Evolutionary conservation across 2,329 filamentous ascomycete species (phyloP).

Genomic region (Fusarium torreyae): DNA sequence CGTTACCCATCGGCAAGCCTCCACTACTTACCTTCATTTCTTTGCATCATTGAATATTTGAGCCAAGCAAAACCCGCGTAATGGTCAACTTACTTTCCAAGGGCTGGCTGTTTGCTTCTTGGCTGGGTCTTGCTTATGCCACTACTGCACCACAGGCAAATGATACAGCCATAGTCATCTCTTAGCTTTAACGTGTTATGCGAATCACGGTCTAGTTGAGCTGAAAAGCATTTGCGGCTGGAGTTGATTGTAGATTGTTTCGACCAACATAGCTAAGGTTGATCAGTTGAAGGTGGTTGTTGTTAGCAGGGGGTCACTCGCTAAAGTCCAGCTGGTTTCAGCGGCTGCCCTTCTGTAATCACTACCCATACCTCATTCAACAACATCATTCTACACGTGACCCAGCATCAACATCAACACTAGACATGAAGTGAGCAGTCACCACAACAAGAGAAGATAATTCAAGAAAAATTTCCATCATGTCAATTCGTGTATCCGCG

Average conservation of each 20-base stretch:
- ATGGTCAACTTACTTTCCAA: neutral
- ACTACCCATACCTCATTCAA: neutral
- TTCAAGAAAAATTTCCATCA: neutral
- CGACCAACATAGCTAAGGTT: neutral
- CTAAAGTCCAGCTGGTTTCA: neutral
- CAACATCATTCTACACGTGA: conserved; percentile 24
- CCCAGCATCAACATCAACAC: conserved; percentile 17
- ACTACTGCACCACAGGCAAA: neutral
- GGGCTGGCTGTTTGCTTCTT: neutral
- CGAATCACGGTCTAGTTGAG: no score
- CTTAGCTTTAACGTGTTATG: no score
- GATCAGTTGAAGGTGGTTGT: neutral
- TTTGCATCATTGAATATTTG: no score
- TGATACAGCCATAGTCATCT: neutral
- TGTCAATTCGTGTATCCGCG: conserved; percentile 46
- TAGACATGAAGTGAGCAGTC: neutral
- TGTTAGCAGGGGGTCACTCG: neutral
- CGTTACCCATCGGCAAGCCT: neutral
- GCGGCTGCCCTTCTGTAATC: neutral
- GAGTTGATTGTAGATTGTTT: no score
- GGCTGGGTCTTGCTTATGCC: neutral
- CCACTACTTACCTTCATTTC: neutral
- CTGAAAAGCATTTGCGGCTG: no score
- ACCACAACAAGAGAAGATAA: neutral
- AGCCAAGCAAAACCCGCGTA: neutral